Percentiles rank a stretch among this genome's conserved stretches.
These are phyloP conservation scores for rapeseed (Brassica napus) DNA, from an alignment of 345 rosid species.

Conservation along the genomic window Da-Ae NC_063444.1:40702501-40703000, in stretches of 20 bases:
- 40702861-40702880: slow-evolving; percentile 91
- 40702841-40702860: slow-evolving; percentile 84
- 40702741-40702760: not conserved
- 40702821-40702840: slow-evolving; percentile 96
- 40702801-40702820: slow-evolving; percentile 96
- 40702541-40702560: not conserved
- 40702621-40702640: not conserved
- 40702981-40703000: slow-evolving; percentile 98
- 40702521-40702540: not conserved
- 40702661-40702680: not conserved
- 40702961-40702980: slow-evolving; percentile 56
- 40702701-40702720: not conserved
- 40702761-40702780: slow-evolving; percentile 64
- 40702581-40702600: not conserved
- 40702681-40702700: not conserved
- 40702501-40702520: not conserved
- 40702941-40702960: not conserved
- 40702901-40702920: not conserved
- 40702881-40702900: slow-evolving; percentile 16
- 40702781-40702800: slow-evolving; percentile 96
- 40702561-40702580: not conserved
- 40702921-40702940: slow-evolving; percentile 4
- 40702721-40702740: not conserved
- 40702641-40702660: slow-evolving; percentile 3
- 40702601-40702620: not conserved